Percentiles rank a stretch among this genome's conserved stretches.
phyloP scores from a whole-genome alignment of 257 asterid species.

The Solanum bulbocastanum region DNA sequence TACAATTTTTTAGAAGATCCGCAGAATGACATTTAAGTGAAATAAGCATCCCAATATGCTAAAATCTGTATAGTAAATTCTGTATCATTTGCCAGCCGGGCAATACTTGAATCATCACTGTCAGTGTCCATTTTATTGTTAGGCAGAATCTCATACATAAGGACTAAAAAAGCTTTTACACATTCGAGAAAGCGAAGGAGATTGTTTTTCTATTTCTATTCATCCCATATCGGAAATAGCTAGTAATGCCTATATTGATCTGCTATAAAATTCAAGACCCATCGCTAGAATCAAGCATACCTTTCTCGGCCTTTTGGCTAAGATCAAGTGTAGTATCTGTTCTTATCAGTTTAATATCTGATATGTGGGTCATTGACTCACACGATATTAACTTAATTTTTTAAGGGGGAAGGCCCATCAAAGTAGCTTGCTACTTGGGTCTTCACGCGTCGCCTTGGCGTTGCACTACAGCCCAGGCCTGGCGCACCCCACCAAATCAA shows the following conservation, averaged over 20 bases:
- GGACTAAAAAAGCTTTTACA: neutral
- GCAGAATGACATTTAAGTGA: neutral
- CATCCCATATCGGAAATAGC: neutral
- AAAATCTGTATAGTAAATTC: neutral
- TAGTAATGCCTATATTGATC: neutral
- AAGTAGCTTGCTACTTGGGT: neutral
- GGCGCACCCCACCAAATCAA: neutral
- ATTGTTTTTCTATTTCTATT: neutral
- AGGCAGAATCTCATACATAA: neutral
- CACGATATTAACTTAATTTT: neutral
- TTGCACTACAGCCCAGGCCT: neutral
- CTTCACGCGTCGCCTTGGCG: neutral
- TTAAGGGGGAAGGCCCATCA: neutral
- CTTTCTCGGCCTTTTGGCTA: conserved; percentile 54
- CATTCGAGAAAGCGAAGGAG: neutral
- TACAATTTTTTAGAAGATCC: neutral
- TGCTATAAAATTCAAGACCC: neutral
- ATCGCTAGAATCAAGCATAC: neutral
- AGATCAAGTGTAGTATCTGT: conserved; percentile 47
- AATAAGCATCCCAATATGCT: neutral
- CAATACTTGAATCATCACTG: neutral
- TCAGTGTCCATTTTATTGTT: neutral
- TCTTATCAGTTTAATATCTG: conserved; percentile 40
- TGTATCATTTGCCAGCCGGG: neutral
- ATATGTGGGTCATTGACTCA: neutral